phyloP scores from a whole-genome alignment of 78 protist genomes.

The Dictyostelium discoideum region DNA sequence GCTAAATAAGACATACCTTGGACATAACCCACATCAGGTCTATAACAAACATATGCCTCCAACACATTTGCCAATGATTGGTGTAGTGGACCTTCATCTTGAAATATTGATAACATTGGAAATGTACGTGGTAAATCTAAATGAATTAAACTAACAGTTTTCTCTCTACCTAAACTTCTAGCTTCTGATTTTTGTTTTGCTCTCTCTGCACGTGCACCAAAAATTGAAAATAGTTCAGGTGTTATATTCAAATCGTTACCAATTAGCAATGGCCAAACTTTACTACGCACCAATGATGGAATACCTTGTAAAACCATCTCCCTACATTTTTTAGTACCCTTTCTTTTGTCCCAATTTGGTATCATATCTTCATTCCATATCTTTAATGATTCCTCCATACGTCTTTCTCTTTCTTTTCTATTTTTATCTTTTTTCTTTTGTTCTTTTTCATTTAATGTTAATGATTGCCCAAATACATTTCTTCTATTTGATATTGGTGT shows the following conservation, averaged over 20 bases:
- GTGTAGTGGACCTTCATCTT: conserved; percentile 85
- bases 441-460: conserved; percentile 34
- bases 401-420: conserved; percentile 65
- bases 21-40: conserved; percentile 91
- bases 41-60: conserved; percentile 87
- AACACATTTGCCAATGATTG: conserved; percentile 82
- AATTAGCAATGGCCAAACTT: conserved; percentile 83
- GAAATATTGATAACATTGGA: conserved; percentile 82
- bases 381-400: conserved; percentile 60
- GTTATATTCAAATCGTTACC: conserved; percentile 90
- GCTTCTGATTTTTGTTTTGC: conserved; percentile 75
- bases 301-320: conserved; percentile 81
- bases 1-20: conserved; percentile 98
- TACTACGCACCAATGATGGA: conserved; percentile 83
- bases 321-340: conserved; percentile 46
- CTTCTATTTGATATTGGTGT: conserved; percentile 18
- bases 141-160: conserved; percentile 72
- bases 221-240: conserved; percentile 85
- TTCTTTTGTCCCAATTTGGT: conserved; percentile 70
- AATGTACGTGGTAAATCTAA: conserved; percentile 87
- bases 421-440: conserved; percentile 60
- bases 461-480: not conserved
- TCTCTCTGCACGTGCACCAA: conserved; percentile 74
- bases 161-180: conserved; percentile 60
- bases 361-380: conserved; percentile 60